Base-by-base conservation (phyloP, 257 asterid species). In the Craterostigma plantagineum region DNA sequence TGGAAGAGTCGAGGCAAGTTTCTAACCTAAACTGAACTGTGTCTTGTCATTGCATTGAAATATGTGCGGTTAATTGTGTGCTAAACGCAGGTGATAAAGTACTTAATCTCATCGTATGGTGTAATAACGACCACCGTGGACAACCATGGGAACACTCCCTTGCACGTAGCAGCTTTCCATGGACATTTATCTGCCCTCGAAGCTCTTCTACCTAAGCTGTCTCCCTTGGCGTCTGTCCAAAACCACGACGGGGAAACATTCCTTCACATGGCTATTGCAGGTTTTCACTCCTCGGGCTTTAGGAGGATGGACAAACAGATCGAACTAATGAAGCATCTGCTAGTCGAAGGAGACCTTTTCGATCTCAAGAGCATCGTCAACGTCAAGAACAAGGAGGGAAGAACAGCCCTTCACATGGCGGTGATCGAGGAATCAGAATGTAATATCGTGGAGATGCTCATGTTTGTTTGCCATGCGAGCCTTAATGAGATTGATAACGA, bases 251-350 rank as follows among this genome's bases (percentile, higher is more conserved):
- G 95, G 8, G 92, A 82, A 46, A 82, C 92, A 2, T 72, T 79
- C 40, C 79, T 87, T 34, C 98, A 82, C 73, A 76, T 83, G 93
- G 86, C 79, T 0, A 76, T 87, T 30, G 65, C 92, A 9, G 92
- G 93, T 30, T 82, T 87, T 53, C 62, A 72, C 4, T 18, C 91
- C 48, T 92, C 85, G 1, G 69, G 83, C 37, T 87, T 87, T 62
- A 66, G 62, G 10, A 54, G 77, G 55, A 39, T 79, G 47, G 95
- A 87, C 63, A 65, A 64, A 0, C 93, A 72, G 51, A 74, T 69
- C 7, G 69, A 67, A 47, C 76, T 87, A 50, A 59, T 87, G 77
- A 70, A 62, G 35, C 67, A 55, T 11, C 46, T 87, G 44, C 50
- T 67, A 4, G 1, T 52, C n/a, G n/a, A n/a, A n/a, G 63, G 80